Conservation (phyloP, 495 filamentous ascomycete genomes). For the Penicillium soppii region DNA sequence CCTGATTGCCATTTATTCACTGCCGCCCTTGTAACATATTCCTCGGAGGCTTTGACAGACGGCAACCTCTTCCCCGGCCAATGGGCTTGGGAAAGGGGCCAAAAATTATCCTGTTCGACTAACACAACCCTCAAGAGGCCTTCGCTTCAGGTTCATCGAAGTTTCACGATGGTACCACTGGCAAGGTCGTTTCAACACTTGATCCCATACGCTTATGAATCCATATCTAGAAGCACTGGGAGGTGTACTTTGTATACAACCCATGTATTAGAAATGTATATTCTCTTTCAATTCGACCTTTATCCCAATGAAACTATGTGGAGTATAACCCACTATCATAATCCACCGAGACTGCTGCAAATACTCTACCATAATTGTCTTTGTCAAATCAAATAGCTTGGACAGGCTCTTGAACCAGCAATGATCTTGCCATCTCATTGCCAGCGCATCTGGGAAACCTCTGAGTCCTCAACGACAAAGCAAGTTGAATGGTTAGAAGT, state of each 20-base stretch:
- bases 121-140: constrained; percentile 14
- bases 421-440: no score
- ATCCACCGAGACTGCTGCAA: no score
- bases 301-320: no score
- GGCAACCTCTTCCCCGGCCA: not conserved
- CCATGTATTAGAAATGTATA: constrained; percentile 8
- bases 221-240: constrained; percentile 8
- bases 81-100: not conserved
- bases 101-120: constrained; percentile 2
- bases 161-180: constrained; percentile 11
- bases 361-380: no score
- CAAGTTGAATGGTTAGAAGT: no score
- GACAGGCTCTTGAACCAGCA: no score
- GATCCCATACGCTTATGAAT: constrained; percentile 16
- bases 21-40: not conserved
- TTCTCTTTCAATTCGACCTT: no score
- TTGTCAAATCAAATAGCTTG: no score
- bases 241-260: constrained; percentile 10
- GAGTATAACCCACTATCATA: no score
- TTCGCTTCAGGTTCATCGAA: constrained; percentile 6
- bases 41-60: not conserved
- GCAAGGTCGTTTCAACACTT: constrained; percentile 37
- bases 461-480: no score
- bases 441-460: no score
- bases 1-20: not conserved